Evolutionary conservation across 495 filamentous ascomycete genomes (phyloP), one percentile per base, ranked within the genome.

Genomic region (Penicillium antarcticum): DNA sequence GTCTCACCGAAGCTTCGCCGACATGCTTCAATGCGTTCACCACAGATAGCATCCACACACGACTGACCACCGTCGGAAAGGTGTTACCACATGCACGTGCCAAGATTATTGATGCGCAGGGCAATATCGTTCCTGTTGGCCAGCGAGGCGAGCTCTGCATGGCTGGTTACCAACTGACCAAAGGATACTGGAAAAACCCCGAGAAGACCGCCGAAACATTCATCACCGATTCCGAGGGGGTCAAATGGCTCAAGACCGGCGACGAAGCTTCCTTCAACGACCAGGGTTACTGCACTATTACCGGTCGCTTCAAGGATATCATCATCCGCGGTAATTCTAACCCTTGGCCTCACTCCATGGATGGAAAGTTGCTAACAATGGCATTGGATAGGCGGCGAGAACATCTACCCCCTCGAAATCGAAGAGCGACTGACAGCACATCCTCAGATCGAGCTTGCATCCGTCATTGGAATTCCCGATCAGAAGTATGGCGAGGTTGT

Each of bases 301-400:
- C 83, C 3, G 81, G 83, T 9, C 68, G 90, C 12, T 88, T 95
- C 58, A 95, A 95, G 69, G 91, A 96, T 52, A 71, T 95, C 39
- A 87, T 96, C 53, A 95, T 95, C 52, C 77, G 87, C 24, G 91
- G 86, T 47, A 52, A 43, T 58, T 46, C 13, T 6, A 11, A 19
- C 14, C 0, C 21, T 5, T 2, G 2, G 21, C 5, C 32, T 19
- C n/a, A 23, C 19, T n/a, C 13, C 7, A 8, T 41, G 12, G 38
- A 18, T 38, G 14, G 16, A 23, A 31, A 5, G 42, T 32, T 12
- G 24, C 38, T 42, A 23, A 48, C 34, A 7, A 19, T 24, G 31
- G 1, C 3, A 13, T 40, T 14, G 6, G 7, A 38, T 11, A 72
- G 69, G 70, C 37, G 91, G 91, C 5, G 89, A 96, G 69, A 96